Conservation (phyloP, 2,329 filamentous ascomycete genomes). For the Xylariaceae sp. region DNA sequence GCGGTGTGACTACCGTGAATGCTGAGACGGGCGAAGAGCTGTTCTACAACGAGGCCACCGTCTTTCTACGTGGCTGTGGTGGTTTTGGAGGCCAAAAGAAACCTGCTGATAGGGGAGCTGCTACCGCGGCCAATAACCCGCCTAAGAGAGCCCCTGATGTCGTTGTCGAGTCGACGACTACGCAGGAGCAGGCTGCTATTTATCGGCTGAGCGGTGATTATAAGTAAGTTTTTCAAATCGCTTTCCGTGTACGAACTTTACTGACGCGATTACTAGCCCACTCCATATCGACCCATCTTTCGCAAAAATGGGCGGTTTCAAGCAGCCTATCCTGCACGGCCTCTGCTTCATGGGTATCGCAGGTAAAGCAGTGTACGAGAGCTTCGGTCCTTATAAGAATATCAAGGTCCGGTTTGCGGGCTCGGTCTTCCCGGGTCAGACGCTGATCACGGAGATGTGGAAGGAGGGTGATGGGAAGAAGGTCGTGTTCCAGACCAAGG, state of each 20-base stretch:
- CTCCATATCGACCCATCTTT: conserved; percentile 94
- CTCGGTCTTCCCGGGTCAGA: conserved; percentile 80
- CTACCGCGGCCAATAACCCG: conserved; percentile 73
- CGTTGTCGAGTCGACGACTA: conserved; percentile 80
- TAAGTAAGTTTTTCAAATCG: conserved; percentile 51
- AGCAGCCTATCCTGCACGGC: conserved; percentile 91
- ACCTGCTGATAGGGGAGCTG: conserved; percentile 70
- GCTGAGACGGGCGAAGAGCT: conserved; percentile 81
- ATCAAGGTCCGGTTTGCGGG: conserved; percentile 91
- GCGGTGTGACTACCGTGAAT: conserved; percentile 76
- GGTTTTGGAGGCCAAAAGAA: conserved; percentile 85
- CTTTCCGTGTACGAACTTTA: not conserved
- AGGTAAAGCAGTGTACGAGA: conserved; percentile 83
- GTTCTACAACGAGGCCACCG: conserved; percentile 95
- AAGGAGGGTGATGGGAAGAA: conserved; percentile 63
- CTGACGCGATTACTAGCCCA: conserved; percentile 46
- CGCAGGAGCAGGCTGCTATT: conserved; percentile 84
- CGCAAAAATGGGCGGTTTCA: conserved; percentile 92
- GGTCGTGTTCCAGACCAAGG: conserved; percentile 80
- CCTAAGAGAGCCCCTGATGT: conserved; percentile 75
- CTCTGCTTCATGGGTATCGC: conserved; percentile 91
- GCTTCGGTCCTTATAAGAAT: conserved; percentile 79
- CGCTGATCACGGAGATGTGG: conserved; percentile 93
- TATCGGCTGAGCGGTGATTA: conserved; percentile 93
- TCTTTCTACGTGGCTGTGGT: conserved; percentile 87